Evolutionary conservation across 805 yeast genomes (phyloP), one percentile per base, ranked within the genome.

Genomic region (Ogataea neopini): DNA sequence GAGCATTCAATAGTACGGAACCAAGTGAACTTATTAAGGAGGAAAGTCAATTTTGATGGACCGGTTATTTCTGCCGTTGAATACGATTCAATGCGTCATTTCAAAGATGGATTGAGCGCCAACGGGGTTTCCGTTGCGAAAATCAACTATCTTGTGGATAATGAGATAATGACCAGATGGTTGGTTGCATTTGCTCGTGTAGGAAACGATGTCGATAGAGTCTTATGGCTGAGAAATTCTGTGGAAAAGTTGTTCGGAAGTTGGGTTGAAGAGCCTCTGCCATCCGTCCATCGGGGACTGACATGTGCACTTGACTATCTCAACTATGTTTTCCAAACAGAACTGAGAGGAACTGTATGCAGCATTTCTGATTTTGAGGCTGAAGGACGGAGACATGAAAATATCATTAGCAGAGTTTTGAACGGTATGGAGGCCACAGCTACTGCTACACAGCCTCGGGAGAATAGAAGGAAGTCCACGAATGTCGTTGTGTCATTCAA

Each of bases 1-100:
- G 54, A 50, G 13, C 38, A 48, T 19, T 69, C 75, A 3, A 70
- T 86, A 0, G 79, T 83, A 53, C 75, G 70, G 50, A 86, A 83
- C 43, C 83, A 83, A 23, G 76, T 88, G 0, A 75, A 70, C 42
- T 14, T 34, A 33, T 45, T 52, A 25, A 20, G 56, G 22, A 13
- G 23, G 11, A 7, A 13, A 6, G 40, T 45, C 25, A 23, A 45
- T 8, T 39, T 39, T 17, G 32, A 26, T 23, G 42, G 42, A 5
- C 17, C 10, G 22, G 33, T 42, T 9, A 22, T n/a, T 8, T 38
- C 33, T 10, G 41, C 33, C 3, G 23, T 26, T 11, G 35, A 40
- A 4, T 44, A 34, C 28, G 26, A 23, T 4, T 14, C 28, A 1
- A 32, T 50, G 32, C 20, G 45, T 18, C 9, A 18, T 2, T 57